Conservation (phyloP, 768 basidiomycete genomes). For the Xerocomellus dryophilus region DNA sequence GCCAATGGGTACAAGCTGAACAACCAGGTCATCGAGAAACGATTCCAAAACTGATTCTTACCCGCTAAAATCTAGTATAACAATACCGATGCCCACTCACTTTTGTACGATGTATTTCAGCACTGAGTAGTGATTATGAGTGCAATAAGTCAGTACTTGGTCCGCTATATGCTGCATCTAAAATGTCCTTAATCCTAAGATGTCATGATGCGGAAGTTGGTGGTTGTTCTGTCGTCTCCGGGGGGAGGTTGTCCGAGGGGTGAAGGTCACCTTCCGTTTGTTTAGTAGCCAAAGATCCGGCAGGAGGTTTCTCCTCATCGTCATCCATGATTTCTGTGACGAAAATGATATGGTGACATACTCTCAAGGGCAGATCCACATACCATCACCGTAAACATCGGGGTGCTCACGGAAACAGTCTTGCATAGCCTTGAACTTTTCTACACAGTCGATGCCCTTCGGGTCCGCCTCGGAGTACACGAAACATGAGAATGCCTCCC, state of each 20-base stretch:
- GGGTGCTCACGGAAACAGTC: slow-evolving; percentile 95
- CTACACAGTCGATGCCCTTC: slow-evolving; percentile 96
- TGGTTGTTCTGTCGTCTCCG: slow-evolving; percentile 8
- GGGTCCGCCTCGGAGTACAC: slow-evolving; percentile 92
- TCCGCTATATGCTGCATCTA: slow-evolving; percentile 23
- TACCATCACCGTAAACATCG: slow-evolving; percentile 93
- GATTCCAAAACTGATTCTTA: slow-evolving; percentile 46
- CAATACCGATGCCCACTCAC: slow-evolving; percentile 2
- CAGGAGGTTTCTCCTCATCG: slow-evolving; percentile 48
- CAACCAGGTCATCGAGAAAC: slow-evolving; percentile 67
- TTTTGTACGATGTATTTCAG: slow-evolving; percentile 19
- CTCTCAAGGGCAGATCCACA: slow-evolving; percentile 26
- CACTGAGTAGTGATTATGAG: slow-evolving; percentile 31
- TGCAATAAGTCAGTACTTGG: slow-evolving; percentile 25
- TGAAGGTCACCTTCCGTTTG: slow-evolving; percentile 6
- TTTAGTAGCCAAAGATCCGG: slow-evolving; percentile 1
- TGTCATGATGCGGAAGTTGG: slow-evolving; percentile 12
- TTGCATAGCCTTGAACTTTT: slow-evolving; percentile 97
- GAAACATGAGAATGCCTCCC: slow-evolving; percentile 96
- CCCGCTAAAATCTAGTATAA: slow-evolving; percentile 2
- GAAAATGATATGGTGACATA: slow-evolving; percentile 3
- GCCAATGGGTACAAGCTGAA: slow-evolving; percentile 85
- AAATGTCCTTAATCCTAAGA: slow-evolving; percentile 18
- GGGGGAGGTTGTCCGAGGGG: slow-evolving; percentile 1
- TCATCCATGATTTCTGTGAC: slow-evolving; percentile 64